Conservation (phyloP, 768 basidiomycete species). For the Podaxis pistillaris region DNA sequence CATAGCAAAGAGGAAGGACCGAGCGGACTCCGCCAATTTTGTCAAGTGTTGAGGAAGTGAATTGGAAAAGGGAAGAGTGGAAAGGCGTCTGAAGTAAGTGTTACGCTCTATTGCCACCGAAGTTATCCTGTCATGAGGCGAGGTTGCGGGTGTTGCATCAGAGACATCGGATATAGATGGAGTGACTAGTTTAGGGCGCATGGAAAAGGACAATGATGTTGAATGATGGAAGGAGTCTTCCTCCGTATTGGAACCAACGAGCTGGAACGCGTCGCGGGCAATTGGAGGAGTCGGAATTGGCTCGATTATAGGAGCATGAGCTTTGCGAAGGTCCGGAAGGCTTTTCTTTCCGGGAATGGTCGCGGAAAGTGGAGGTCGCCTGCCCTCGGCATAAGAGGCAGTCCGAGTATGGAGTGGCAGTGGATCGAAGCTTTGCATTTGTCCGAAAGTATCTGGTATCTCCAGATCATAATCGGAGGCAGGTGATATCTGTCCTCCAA, state of each 20-base stretch:
- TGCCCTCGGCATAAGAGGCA: conserved; percentile 27
- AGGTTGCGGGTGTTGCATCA: conserved; percentile 25
- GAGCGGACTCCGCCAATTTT: conserved; percentile 79
- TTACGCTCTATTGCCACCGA: conserved; percentile 79
- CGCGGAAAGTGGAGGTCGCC: neutral
- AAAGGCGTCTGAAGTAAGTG: conserved; percentile 93
- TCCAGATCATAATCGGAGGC: conserved; percentile 15
- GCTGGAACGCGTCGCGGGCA: neutral
- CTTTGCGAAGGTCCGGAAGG: conserved; percentile 71
- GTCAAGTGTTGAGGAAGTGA: conserved; percentile 70
- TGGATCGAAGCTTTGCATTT: conserved; percentile 15
- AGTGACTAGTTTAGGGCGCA: conserved; percentile 19
- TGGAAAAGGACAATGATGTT: conserved; percentile 28
- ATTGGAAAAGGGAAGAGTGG: conserved; percentile 67
- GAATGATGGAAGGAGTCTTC: conserved; percentile 21
- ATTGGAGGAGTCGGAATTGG: conserved; percentile 7
- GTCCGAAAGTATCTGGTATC: conserved; percentile 7
- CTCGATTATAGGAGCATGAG: conserved; percentile 11
- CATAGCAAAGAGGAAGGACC: conserved; percentile 88
- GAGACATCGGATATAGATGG: conserved; percentile 36
- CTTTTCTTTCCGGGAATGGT: conserved; percentile 63
- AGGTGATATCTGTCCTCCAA: conserved; percentile 33
- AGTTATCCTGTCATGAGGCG: conserved; percentile 28
- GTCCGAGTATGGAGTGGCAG: conserved; percentile 53
- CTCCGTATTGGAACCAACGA: neutral